Evolutionary conservation across 371 early-diverging fungal genomes (phyloP).

Genomic region (Mitosporidium daphniae): DNA sequence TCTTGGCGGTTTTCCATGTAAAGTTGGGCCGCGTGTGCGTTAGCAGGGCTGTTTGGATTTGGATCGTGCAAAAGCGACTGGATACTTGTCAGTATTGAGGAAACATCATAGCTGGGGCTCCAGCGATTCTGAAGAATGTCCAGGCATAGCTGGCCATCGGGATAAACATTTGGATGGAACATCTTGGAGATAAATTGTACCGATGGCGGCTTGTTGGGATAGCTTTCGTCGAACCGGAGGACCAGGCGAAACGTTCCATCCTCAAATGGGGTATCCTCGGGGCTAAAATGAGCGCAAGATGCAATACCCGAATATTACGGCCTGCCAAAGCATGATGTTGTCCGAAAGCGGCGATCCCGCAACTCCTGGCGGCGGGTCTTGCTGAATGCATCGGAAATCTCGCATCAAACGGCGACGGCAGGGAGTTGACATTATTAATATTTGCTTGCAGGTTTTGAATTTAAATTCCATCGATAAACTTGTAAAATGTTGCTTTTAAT

Average conservation of each 20-base stretch:
- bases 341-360: slow-evolving; percentile 67
- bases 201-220: slow-evolving; percentile 90
- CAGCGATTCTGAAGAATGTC: slow-evolving; percentile 94
- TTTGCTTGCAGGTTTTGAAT: too few species aligned
- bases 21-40: slow-evolving; percentile 78
- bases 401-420: slow-evolving; percentile 17
- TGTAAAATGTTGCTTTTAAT: too few species aligned
- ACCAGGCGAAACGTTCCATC: slow-evolving; percentile 91
- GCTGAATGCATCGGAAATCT: slow-evolving; percentile 79
- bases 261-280: slow-evolving; percentile 80
- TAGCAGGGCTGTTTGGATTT: slow-evolving; percentile 85
- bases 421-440: slow-evolving; percentile 20
- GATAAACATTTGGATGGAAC: slow-evolving; percentile 95
- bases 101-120: slow-evolving; percentile 66
- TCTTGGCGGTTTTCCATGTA: slow-evolving; percentile 63
- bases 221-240: slow-evolving; percentile 76
- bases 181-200: slow-evolving; percentile 79
- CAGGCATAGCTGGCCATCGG: slow-evolving; percentile 85
- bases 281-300: slow-evolving; percentile 9
- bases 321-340: slow-evolving; percentile 24
- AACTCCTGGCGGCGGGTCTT: slow-evolving; percentile 49
- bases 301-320: slow-evolving; percentile 1
- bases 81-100: slow-evolving; percentile 70
- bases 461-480: too few species aligned
- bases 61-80: slow-evolving; percentile 91